Evolutionary conservation across 768 basidiomycete species (phyloP).

Genomic region (Suillus placidus): DNA sequence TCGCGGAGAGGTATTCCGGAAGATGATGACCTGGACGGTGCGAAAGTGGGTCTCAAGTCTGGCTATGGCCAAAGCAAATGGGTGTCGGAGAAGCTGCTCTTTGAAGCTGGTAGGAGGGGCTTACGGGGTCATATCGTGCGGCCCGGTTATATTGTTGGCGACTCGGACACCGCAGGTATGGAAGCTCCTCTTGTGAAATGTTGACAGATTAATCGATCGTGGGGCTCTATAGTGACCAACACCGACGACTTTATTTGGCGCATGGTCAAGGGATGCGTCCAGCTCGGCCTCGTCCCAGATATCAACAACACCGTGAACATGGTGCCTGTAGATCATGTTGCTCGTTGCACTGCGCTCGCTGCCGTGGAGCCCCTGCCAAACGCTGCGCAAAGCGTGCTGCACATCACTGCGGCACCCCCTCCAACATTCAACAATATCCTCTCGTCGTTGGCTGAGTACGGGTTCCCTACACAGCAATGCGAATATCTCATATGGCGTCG

Average conservation of each 20-base stretch:
- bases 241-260: slow-evolving; percentile 99
- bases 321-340: slow-evolving; percentile 97
- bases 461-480: slow-evolving; percentile 74
- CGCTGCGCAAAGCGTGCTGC: slow-evolving; percentile 62
- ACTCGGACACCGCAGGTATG: slow-evolving; percentile 84
- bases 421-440: slow-evolving; percentile 91
- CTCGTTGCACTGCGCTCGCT: slow-evolving; percentile 76
- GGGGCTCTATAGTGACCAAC: slow-evolving; percentile 74
- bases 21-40: slow-evolving; percentile 85
- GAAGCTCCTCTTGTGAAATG: neutral
- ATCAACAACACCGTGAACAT: slow-evolving; percentile 99
- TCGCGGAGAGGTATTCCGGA: slow-evolving; percentile 77
- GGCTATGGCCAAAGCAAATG: slow-evolving; percentile 99
- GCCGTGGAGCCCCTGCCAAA: slow-evolving; percentile 59
- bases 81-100: slow-evolving; percentile 94
- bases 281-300: slow-evolving; percentile 94
- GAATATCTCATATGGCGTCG: slow-evolving; percentile 94
- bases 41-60: slow-evolving; percentile 70
- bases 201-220: slow-evolving; percentile 10
- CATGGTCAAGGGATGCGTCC: slow-evolving; percentile 96
- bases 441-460: slow-evolving; percentile 71
- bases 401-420: slow-evolving; percentile 83
- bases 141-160: slow-evolving; percentile 95
- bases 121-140: slow-evolving; percentile 85
- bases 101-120: slow-evolving; percentile 88